Conservation (phyloP, 148 eudicot genomes). For the Polygonum maritimum region DNA sequence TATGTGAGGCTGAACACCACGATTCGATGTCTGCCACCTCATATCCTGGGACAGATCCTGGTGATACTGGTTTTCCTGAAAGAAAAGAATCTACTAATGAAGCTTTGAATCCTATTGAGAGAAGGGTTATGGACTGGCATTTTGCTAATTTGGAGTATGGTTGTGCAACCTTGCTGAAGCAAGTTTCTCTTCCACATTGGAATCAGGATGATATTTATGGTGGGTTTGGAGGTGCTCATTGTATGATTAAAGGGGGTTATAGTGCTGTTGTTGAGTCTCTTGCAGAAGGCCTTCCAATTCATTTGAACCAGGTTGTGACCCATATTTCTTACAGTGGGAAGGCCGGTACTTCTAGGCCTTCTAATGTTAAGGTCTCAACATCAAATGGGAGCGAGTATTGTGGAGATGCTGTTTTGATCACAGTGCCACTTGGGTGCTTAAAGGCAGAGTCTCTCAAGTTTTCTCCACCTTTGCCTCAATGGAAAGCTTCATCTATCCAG, state of each 20-base stretch:
- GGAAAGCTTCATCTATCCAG: constrained; percentile 84
- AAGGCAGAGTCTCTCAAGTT: constrained; percentile 71
- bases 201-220: constrained; percentile 99
- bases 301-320: constrained; percentile 74
- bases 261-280: constrained; percentile 84
- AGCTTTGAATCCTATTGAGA: constrained; percentile 79
- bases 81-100: constrained; percentile 23
- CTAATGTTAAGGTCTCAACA: constrained; percentile 63
- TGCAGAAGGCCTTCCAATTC: constrained; percentile 60
- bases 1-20: constrained; percentile 18
- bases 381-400: constrained; percentile 51
- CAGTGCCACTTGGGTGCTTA: constrained; percentile 93
- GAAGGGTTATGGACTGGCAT: constrained; percentile 99
- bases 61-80: constrained; percentile 19
- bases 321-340: constrained; percentile 37
- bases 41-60: constrained; percentile 17
- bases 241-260: constrained; percentile 99
- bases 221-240: constrained; percentile 99
- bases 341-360: constrained; percentile 17
- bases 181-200: constrained; percentile 98
- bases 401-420: constrained; percentile 85
- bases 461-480: constrained; percentile 79
- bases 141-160: constrained; percentile 97
- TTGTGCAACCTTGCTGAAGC: constrained; percentile 85
- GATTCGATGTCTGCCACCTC: constrained; percentile 16